Base-by-base conservation (phyloP, 2,329 filamentous ascomycete genomes). In the Sporothrix phasma region DNA sequence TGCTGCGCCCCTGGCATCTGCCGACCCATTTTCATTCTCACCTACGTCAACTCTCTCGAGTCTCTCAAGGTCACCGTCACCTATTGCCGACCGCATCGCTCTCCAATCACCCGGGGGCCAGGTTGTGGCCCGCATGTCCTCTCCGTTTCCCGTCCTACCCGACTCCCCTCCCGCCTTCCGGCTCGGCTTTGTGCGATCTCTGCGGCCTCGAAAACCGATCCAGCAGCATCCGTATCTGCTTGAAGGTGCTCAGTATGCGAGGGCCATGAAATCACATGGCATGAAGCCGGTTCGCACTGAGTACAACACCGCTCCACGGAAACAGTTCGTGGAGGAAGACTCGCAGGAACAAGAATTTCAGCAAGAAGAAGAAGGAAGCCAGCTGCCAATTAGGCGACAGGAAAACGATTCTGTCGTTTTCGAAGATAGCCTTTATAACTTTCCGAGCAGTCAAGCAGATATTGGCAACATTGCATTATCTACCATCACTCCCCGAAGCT, bases 171-270 rank as follows among this genome's bases (percentile, higher is more conserved):
- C 75, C 1, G 15, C 34, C 2, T 67, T 69, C 39, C 65, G 64
- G 1, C 63, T 68, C 31, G 74, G 73, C 13, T 72, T 76, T 53
- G 76, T 78, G 66, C 78, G 82, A 39, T 83, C 80, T 3, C 73
- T 86, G n/a, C 78, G 83, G 6, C 81, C 82, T 1, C 78, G 83
- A 22, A 86, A 85, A 66, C 82, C 82, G 1, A 85, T 85, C 6
- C 83, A 86, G 69, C 76, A 85, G 69, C 82, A 84, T 51, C 83
- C 83, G 3, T 86, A 85, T 67, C 72, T 81, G 5, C 73, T 85
- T 3, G 83, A 86, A 67, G 81, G 78, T 69, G 81, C 78, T 0
- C 78, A 80, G 31, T 85, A 84, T 70, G 80, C 78, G 63, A 80
- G 73, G 3, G 72, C 77, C 22, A 78, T 84, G 68, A 82, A 80